These are phyloP conservation scores for Pythium aquatile DNA, from an alignment of 352 stramenopile genomes.

Conservation along the genomic window DNA sequence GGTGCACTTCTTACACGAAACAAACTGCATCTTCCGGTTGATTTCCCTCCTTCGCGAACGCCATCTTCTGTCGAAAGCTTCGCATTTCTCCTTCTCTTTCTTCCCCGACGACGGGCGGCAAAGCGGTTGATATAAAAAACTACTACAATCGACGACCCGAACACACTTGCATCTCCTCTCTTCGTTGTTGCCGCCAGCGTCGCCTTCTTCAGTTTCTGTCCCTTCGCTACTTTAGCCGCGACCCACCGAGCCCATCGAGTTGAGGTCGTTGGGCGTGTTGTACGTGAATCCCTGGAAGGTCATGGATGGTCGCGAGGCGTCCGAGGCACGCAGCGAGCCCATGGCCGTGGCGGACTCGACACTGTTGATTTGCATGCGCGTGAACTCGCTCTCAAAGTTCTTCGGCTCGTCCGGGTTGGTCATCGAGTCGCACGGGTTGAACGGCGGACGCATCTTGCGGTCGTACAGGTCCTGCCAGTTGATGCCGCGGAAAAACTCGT, in stretches of 20 bases:
- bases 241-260: slow-evolving; percentile 68
- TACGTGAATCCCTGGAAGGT: slow-evolving; percentile 90
- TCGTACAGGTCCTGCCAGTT: slow-evolving; percentile 85
- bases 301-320: slow-evolving; percentile 80
- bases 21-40: not conserved
- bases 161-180: slow-evolving; percentile 11
- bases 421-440: slow-evolving; percentile 76
- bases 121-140: slow-evolving; percentile 11
- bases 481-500: slow-evolving; percentile 81
- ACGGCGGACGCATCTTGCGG: slow-evolving; percentile 79
- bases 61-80: not conserved
- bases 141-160: slow-evolving; percentile 2
- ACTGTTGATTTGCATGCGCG: slow-evolving; percentile 88
- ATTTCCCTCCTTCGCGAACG: not conserved
- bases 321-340: slow-evolving; percentile 60
- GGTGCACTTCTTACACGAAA: not conserved
- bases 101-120: not conserved
- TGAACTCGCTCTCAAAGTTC: slow-evolving; percentile 91
- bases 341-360: slow-evolving; percentile 67
- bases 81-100: not conserved
- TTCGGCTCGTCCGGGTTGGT: slow-evolving; percentile 72
- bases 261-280: slow-evolving; percentile 86
- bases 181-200: not conserved
- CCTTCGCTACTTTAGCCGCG: slow-evolving; percentile 34
- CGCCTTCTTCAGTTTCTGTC: not conserved